These are phyloP conservation scores for Plantago elongata DNA, from an alignment of 257 asterid species.

Conservation along the genomic window DNA sequence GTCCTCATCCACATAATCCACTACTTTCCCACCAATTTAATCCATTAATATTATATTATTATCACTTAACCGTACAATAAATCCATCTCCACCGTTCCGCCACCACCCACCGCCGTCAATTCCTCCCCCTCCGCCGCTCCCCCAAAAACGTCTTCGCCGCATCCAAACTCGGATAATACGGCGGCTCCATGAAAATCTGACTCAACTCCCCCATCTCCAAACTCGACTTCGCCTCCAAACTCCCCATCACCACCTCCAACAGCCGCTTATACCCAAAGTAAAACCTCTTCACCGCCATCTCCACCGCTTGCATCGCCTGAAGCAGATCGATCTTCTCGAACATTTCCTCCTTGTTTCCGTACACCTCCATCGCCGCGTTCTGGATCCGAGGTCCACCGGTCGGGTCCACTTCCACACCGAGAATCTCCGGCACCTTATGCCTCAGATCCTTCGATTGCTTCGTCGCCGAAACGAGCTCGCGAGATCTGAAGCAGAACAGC, in stretches of 20 bases:
- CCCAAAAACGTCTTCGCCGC: slow-evolving; percentile 93
- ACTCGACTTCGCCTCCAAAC: slow-evolving; percentile 52
- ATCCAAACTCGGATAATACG: slow-evolving; percentile 87
- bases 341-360: slow-evolving; percentile 37
- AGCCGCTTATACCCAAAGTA: slow-evolving; percentile 72
- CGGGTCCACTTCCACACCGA: slow-evolving; percentile 84
- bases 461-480: slow-evolving; percentile 57
- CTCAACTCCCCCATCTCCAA: slow-evolving; percentile 36
- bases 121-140: slow-evolving; percentile 46
- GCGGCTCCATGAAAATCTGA: slow-evolving; percentile 73
- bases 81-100: not conserved
- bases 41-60: too few species aligned
- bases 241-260: slow-evolving; percentile 70
- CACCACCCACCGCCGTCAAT: not conserved
- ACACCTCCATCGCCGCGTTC: slow-evolving; percentile 82
- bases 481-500: slow-evolving; percentile 70
- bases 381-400: slow-evolving; percentile 88
- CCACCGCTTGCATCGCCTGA: slow-evolving; percentile 90
- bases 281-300: slow-evolving; percentile 70
- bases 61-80: not conserved
- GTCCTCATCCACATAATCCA: too few species aligned
- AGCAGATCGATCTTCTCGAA: slow-evolving; percentile 56
- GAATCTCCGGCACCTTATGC: slow-evolving; percentile 70
- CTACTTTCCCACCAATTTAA: too few species aligned
- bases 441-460: slow-evolving; percentile 57